Conservation (phyloP, 2,329 filamentous ascomycete species). For the Fusarium heterosporum region DNA sequence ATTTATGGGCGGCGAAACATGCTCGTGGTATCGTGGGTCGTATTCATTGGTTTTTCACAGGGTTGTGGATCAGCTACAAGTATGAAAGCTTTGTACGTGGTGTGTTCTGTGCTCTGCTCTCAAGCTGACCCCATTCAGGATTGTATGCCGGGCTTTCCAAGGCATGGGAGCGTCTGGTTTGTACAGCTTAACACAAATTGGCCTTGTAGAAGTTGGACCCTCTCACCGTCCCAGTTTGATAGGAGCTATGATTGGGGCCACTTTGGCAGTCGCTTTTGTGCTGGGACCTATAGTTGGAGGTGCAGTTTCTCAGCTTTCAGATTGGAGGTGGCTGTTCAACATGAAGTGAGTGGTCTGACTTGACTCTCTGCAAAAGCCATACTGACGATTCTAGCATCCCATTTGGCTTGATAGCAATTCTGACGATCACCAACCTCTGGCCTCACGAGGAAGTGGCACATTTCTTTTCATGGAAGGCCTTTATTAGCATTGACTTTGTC, state of each 20-base stretch:
- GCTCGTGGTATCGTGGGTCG: slow-evolving; percentile 62
- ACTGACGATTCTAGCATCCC: slow-evolving; percentile 58
- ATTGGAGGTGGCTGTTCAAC: slow-evolving; percentile 71
- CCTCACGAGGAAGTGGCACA: slow-evolving; percentile 53
- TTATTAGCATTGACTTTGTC: slow-evolving; percentile 64
- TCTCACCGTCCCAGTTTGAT: slow-evolving; percentile 64
- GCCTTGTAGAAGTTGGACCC: slow-evolving; percentile 67
- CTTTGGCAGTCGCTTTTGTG: slow-evolving; percentile 68
- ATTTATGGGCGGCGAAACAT: slow-evolving; percentile 67
- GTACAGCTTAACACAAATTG: slow-evolving; percentile 70
- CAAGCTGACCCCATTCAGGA: slow-evolving; percentile 55
- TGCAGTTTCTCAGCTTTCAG: slow-evolving; percentile 62
- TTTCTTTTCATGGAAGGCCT: slow-evolving; percentile 56
- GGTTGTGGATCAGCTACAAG: slow-evolving; percentile 63
- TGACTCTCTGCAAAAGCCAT: not conserved
- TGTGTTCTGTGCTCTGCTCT: slow-evolving; percentile 1
- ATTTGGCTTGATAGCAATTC: slow-evolving; percentile 60
- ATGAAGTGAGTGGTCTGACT: slow-evolving; percentile 62
- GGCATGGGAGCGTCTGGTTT: slow-evolving; percentile 71
- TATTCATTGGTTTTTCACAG: slow-evolving; percentile 67
- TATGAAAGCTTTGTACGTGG: slow-evolving; percentile 64
- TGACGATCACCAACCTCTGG: slow-evolving; percentile 61
- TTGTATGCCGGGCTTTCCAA: slow-evolving; percentile 69
- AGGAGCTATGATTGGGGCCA: slow-evolving; percentile 66
- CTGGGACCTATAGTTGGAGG: slow-evolving; percentile 70